Percentiles rank a stretch among this genome's conserved stretches.
Conservation (phyloP, 345 rosid species). For the Salix udensis region DNA sequence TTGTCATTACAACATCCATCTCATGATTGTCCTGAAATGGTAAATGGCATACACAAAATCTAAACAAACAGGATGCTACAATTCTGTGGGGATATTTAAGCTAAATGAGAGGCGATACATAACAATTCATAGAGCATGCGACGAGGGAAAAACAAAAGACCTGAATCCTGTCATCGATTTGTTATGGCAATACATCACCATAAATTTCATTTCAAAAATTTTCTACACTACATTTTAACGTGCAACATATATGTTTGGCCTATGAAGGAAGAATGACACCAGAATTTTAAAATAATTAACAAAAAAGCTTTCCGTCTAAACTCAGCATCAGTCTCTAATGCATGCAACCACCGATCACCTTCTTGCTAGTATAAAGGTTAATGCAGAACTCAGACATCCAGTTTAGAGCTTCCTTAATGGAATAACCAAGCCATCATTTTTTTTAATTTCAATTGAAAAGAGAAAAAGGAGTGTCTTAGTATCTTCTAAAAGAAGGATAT, state of each 20-base stretch:
- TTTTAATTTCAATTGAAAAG: no score
- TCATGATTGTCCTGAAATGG: slow-evolving; percentile 59
- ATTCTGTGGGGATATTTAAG: neutral
- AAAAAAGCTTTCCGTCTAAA: neutral
- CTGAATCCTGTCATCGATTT: neutral
- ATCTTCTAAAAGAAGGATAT: neutral
- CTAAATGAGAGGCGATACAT: neutral
- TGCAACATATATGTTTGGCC: neutral
- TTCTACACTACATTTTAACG: neutral
- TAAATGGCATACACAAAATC: neutral
- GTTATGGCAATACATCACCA: neutral
- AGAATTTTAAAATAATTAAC: neutral
- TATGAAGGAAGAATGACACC: neutral
- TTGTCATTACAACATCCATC: slow-evolving; percentile 58
- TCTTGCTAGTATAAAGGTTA: neutral
- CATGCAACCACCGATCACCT: neutral
- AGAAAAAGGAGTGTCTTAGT: no score
- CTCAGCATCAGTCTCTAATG: neutral
- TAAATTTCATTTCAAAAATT: neutral
- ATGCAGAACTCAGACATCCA: neutral
- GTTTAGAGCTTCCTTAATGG: neutral
- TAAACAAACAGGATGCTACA: neutral
- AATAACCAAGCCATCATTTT: neutral
- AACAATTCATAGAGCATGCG: neutral
- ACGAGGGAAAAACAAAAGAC: neutral